A percentile compares a stretch with the other conserved stretches of the same genome.
These are phyloP conservation scores for Nicotiana tomentosiformis DNA, from an alignment of 257 asterid genomes.

Conservation along the genomic window DNA sequence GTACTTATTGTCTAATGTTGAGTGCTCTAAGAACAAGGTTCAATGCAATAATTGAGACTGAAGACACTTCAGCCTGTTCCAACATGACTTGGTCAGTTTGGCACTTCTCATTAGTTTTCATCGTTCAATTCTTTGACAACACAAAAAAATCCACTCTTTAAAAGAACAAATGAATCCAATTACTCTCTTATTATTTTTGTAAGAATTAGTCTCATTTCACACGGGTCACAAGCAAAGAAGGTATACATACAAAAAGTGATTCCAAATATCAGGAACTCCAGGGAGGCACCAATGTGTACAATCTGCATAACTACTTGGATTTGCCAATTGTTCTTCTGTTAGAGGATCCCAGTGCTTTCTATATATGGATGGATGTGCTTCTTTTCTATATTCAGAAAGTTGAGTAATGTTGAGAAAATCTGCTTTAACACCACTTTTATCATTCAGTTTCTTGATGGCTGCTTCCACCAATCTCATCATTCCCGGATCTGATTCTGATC, in stretches of 20 bases:
- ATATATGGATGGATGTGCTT: slow-evolving; percentile 53
- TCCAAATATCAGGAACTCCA: slow-evolving; percentile 85
- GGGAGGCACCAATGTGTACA: slow-evolving; percentile 84
- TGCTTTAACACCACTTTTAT: slow-evolving; percentile 28
- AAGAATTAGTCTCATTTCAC: background rate
- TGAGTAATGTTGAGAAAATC: slow-evolving; percentile 57
- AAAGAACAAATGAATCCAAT: background rate
- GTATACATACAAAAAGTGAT: slow-evolving; percentile 42
- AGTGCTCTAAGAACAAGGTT: no score
- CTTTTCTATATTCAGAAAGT: slow-evolving; percentile 57
- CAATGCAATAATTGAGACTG: no score
- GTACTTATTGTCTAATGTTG: no score
- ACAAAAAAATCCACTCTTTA: background rate
- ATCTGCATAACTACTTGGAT: slow-evolving; percentile 40
- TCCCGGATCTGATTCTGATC: slow-evolving; percentile 22
- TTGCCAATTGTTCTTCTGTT: slow-evolving; percentile 26
- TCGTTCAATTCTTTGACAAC: background rate
- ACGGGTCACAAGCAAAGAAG: slow-evolving; percentile 25
- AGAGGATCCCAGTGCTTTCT: slow-evolving; percentile 22
- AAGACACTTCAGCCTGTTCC: no score
- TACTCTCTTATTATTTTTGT: background rate
- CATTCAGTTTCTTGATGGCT: slow-evolving; percentile 23
- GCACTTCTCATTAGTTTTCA: background rate
- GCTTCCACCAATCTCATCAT: slow-evolving; percentile 44
- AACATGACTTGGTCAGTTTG: background rate